Percentiles rank a stretch among this genome's conserved stretches.
These are phyloP conservation scores for Epithele typhae DNA, from an alignment of 768 basidiomycete genomes.

Conservation along the genomic window DNA sequence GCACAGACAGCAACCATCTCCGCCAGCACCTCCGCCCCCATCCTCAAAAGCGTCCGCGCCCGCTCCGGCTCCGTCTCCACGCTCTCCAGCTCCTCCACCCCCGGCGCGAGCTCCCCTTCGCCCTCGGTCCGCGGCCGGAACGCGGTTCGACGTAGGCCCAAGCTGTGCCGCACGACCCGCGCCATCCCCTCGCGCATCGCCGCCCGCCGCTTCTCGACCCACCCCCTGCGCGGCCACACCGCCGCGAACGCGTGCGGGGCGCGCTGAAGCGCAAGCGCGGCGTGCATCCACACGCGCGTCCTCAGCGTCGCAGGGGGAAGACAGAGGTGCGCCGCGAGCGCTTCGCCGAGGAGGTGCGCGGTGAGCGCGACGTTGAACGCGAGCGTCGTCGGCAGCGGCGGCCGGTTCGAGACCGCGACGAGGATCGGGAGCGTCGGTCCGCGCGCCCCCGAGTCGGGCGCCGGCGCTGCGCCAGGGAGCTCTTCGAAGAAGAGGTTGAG, in stretches of 20 bases:
- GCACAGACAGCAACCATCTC: constrained; percentile 25
- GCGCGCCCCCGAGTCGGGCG: too few species aligned
- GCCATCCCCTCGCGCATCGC: constrained; percentile 22
- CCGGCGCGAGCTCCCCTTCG: constrained; percentile 20
- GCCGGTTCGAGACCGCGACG: constrained; percentile 27
- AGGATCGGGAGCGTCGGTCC: constrained; percentile 33
- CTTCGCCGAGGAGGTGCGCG: constrained; percentile 27
- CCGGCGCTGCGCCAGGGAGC: too few species aligned
- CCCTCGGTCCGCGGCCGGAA: constrained; percentile 22
- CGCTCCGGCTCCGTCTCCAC: constrained; percentile 17
- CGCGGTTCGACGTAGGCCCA: constrained; percentile 18
- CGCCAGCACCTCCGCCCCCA: constrained; percentile 21
- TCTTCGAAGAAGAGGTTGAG: constrained; percentile 29
- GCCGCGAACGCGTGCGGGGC: constrained; percentile 26
- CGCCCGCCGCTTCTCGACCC: constrained; percentile 24
- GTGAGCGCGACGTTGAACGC: constrained; percentile 30
- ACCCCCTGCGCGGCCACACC: constrained; percentile 28
- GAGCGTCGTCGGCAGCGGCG: constrained; percentile 27
- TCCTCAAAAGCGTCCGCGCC: constrained; percentile 24
- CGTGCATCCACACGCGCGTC: constrained; percentile 15
- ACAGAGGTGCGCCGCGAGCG: constrained; percentile 21
- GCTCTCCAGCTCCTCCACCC: constrained; percentile 17
- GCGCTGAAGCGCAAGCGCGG: constrained; percentile 21
- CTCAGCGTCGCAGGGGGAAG: too few species aligned
- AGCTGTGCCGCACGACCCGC: constrained; percentile 15